Conservation (phyloP, 345 rosid genomes). For the Aquilaria yunnanensis region DNA sequence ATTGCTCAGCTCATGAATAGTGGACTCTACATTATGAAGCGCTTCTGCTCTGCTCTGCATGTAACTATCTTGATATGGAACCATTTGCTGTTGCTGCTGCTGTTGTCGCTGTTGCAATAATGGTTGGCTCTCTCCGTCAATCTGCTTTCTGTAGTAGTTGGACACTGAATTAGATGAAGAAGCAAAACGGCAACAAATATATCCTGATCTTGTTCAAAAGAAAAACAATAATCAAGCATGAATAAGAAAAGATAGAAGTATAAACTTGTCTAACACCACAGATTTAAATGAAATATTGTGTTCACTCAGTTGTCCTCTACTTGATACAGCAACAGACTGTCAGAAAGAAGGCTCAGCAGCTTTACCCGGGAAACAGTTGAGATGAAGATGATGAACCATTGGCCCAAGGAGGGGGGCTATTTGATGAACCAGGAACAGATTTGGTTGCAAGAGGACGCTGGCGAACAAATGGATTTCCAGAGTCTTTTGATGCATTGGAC, state of each 20-base stretch:
- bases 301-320: neutral
- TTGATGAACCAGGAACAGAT: constrained; percentile 42
- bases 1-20: constrained; percentile 69
- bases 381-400: constrained; percentile 47
- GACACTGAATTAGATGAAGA: too few species aligned
- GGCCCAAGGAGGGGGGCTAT: constrained; percentile 65
- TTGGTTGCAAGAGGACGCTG: constrained; percentile 71
- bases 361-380: constrained; percentile 31
- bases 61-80: constrained; percentile 69
- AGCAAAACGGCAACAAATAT: too few species aligned
- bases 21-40: constrained; percentile 74
- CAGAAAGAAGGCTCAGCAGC: neutral
- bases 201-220: neutral
- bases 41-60: constrained; percentile 89
- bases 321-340: neutral
- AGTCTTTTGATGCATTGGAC: constrained; percentile 55
- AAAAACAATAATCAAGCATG: neutral
- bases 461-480: constrained; percentile 67
- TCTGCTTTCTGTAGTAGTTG: constrained; percentile 34
- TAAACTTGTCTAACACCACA: neutral
- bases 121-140: constrained; percentile 54
- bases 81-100: constrained; percentile 62
- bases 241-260: neutral
- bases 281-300: neutral
- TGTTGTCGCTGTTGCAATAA: constrained; percentile 40